Evolutionary conservation across 2,329 filamentous ascomycete species (phyloP).

Genomic region (Arthrobotrys iridis): DNA sequence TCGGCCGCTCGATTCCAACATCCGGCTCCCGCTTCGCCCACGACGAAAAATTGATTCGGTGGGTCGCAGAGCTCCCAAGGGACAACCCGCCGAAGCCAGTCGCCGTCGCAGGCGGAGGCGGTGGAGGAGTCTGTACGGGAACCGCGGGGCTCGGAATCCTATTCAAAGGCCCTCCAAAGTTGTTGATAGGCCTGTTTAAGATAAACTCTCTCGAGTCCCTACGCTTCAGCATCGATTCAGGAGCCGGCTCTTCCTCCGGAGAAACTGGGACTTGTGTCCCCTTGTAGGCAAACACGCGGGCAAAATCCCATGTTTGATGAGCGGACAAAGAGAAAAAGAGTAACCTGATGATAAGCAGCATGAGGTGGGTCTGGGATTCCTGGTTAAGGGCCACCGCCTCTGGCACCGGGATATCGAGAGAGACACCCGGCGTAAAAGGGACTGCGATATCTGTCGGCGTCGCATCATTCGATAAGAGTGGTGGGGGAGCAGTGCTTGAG

Average conservation of each 20-base stretch:
- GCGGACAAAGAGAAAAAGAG: constrained; percentile 44
- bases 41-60: constrained; percentile 33
- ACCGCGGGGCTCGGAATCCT: background rate
- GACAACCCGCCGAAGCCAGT: constrained; percentile 48
- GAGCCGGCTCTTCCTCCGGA: background rate
- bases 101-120: background rate
- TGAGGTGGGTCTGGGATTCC: constrained; percentile 5
- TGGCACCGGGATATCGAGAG: constrained; percentile 12
- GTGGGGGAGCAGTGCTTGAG: background rate
- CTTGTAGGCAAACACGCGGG: constrained; percentile 19
- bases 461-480: constrained; percentile 2
- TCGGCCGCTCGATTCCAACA: constrained; percentile 33
- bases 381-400: background rate
- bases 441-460: constrained; percentile 28
- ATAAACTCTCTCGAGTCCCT: constrained; percentile 32
- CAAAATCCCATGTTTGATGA: constrained; percentile 52
- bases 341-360: constrained; percentile 26
- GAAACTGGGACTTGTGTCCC: constrained; percentile 16
- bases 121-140: constrained; percentile 1
- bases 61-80: constrained; percentile 9
- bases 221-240: background rate
- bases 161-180: constrained; percentile 15
- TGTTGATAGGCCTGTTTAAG: constrained; percentile 28
- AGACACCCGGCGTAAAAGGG: constrained; percentile 16
- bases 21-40: constrained; percentile 26